phyloP scores from a whole-genome alignment of 164 flowering plant genomes.

The grape (Vitis vinifera) region ASM3070453v1 NC_081807.1:8322001-8322500 shows the following conservation, averaged over 20 bases:
- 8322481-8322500: too few species aligned
- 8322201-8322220: constrained; percentile 97
- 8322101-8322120: constrained; percentile 74
- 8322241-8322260: constrained; percentile 88
- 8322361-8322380: constrained; percentile 11
- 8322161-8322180: constrained; percentile 81
- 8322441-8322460: too few species aligned
- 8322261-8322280: constrained; percentile 97
- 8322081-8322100: constrained; percentile 77
- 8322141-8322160: constrained; percentile 59
- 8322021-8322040: constrained; percentile 70
- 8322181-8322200: constrained; percentile 70
- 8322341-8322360: constrained; percentile 70
- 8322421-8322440: too few species aligned
- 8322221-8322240: constrained; percentile 67
- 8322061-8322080: constrained; percentile 91
- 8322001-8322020: constrained; percentile 92
- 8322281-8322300: constrained; percentile 59
- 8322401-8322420: too few species aligned
- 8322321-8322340: constrained; percentile 92
- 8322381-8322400: too few species aligned
- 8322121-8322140: constrained; percentile 39
- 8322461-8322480: too few species aligned
- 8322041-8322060: constrained; percentile 56
- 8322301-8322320: constrained; percentile 95